Base-by-base conservation (phyloP, 1,284 basidiomycete species). In the Coriolopsis trogii region DNA sequence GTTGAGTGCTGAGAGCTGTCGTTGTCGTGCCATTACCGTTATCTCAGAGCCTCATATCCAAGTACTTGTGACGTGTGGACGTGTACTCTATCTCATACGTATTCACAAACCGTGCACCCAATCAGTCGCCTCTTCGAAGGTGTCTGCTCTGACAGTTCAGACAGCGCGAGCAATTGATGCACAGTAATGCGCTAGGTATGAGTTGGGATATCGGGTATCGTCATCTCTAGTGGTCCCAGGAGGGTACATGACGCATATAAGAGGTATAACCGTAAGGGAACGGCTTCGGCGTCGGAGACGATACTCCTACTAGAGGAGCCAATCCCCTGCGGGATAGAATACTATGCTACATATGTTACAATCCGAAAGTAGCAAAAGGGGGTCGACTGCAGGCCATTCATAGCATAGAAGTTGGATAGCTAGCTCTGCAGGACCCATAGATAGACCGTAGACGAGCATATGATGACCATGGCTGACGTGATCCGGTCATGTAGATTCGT, bases 301-400 rank as follows among this genome's bases (percentile, higher is more conserved):
- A 36, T 3, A 16, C 6, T 6, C 12, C 31, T 20, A n/a, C 33
- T 36, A 18, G 30, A 33, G 28, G 26, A 5, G 33, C 31, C 33
- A 20, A n/a, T 36, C 16, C 33, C 33, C 20, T n/a, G 16, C 33
- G 12, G 15, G 33, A 6, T 18, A 10, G 33, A 6, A 18, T 30
- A 29, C 43, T 58, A 58, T 55, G 53, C 53, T 58, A 58, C 56
- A 58, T 47, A 56, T 55, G 38, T 48, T 58, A 58, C 56, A 55
- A 30, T 23, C 41, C 34, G 37, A 42, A 37, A 18, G 25, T 25
- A 34, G 41, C 6, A 20, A 20, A 41, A 42, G 8, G n/a, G 21
- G n/a, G n/a, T n/a, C 25, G 25, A 20, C 25, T 13, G 34, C 41
- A 12, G 41, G 25, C 18, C 30, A 25, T 50, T 33, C 45, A 29